phyloP scores from a whole-genome alignment of 495 filamentous ascomycete species.

The Tuber borchii region DNA sequence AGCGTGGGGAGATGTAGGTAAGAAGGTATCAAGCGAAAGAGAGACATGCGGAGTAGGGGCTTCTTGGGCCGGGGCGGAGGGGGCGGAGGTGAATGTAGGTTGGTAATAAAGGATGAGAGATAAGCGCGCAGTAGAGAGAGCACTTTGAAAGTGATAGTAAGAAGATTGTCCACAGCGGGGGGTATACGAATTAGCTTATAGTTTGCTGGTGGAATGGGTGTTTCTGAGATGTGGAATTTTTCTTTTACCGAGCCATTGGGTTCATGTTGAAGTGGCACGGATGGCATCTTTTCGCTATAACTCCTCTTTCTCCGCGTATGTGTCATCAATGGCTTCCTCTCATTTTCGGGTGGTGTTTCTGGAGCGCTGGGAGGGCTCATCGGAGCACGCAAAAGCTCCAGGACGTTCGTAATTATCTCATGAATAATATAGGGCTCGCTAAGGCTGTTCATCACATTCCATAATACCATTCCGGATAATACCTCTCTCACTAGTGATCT shows the following conservation, averaged over 20 bases:
- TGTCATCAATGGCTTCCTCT: background rate
- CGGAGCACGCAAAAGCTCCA: constrained; percentile 42
- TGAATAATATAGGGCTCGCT: constrained; percentile 83
- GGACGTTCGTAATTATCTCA: constrained; percentile 64
- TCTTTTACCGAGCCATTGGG: background rate
- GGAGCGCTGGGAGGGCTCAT: background rate
- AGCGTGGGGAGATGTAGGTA: constrained; percentile 14
- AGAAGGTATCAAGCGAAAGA: constrained; percentile 23
- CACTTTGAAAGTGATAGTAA: constrained; percentile 8
- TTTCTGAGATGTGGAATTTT: background rate
- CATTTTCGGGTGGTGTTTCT: background rate
- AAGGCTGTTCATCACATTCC: constrained; percentile 64
- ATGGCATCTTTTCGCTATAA: constrained; percentile 5
- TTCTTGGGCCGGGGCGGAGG: constrained; percentile 11
- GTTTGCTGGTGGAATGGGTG: constrained; percentile 4
- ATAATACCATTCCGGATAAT: constrained; percentile 76
- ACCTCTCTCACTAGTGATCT: constrained; percentile 75
- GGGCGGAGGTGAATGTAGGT: constrained; percentile 13
- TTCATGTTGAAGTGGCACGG: background rate
- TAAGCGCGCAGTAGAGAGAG: constrained; percentile 14
- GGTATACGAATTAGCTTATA: constrained; percentile 11
- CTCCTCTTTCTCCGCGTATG: constrained; percentile 1
- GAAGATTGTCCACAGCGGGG: constrained; percentile 15
- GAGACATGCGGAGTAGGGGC: constrained; percentile 27
- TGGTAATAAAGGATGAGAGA: constrained; percentile 22